Percentiles rank a stretch among this genome's conserved stretches.
Conservation (phyloP, 164 flowering plant species). For the Hamamelis virginiana region DNA sequence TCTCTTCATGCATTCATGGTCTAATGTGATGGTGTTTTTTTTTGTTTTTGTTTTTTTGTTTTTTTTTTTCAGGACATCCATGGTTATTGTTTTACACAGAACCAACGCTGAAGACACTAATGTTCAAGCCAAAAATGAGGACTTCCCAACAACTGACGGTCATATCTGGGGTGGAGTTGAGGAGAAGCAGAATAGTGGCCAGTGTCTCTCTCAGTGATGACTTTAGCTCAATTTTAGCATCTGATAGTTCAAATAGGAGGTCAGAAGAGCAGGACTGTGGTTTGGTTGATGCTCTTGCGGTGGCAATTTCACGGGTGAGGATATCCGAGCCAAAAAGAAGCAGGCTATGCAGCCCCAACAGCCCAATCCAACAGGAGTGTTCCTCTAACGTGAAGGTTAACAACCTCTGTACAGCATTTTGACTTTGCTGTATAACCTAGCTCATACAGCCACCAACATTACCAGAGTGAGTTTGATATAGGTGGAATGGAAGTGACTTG, state of each 20-base stretch:
- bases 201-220: neutral
- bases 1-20: neutral
- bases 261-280: neutral
- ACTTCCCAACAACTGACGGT: neutral
- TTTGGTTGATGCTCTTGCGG: neutral
- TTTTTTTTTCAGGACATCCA: neutral
- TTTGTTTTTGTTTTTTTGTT: too few species aligned
- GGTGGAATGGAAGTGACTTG: neutral
- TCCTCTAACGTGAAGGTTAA: conserved; percentile 1
- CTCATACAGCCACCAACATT: too few species aligned
- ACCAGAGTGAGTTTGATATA: too few species aligned
- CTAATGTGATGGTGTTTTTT: too few species aligned
- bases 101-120: neutral
- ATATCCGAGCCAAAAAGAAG: conserved; percentile 1
- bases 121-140: neutral
- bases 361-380: neutral
- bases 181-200: neutral
- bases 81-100: neutral
- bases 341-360: neutral
- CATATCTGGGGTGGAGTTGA: neutral
- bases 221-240: neutral
- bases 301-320: neutral
- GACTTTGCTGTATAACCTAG: neutral
- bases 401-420: conserved; percentile 1
- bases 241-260: neutral